Percentiles rank a stretch among this genome's conserved stretches.
phyloP scores from a whole-genome alignment of 2,329 filamentous ascomycete species.

The Bretziella fagacearum region DNA sequence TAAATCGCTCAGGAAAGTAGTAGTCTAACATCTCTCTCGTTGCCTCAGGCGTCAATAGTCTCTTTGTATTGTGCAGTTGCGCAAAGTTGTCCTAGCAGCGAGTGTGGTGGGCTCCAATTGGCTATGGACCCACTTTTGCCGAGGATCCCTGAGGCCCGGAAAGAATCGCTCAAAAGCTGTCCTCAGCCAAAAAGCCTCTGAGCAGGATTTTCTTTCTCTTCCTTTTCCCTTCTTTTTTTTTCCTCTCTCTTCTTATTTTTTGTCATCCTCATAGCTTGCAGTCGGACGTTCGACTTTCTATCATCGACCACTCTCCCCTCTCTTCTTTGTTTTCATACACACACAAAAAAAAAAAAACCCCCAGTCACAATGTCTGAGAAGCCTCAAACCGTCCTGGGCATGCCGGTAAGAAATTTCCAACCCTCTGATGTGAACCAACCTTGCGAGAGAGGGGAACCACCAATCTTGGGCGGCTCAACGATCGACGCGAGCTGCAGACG shows the following conservation, averaged over 20 bases:
- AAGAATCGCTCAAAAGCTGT: constrained; percentile 14
- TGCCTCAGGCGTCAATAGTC: constrained; percentile 4
- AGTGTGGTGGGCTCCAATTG: constrained; percentile 11
- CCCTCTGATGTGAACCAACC: not conserved
- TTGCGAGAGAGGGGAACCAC: no score
- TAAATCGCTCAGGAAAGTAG: no score
- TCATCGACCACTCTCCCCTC: constrained; percentile 15
- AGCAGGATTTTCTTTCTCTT: not conserved
- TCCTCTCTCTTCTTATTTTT: constrained; percentile 8
- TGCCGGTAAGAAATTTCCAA: constrained; percentile 13
- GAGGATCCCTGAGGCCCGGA: constrained; percentile 13
- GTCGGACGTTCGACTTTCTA: constrained; percentile 14
- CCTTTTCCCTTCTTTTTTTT: constrained; percentile 8
- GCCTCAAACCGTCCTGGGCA: constrained; percentile 14
- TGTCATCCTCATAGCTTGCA: constrained; percentile 11
- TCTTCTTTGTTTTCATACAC: constrained; percentile 12
- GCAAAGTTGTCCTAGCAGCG: not conserved
- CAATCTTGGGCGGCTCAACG: no score
- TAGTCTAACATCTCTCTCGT: not conserved
- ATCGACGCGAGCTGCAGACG: no score
- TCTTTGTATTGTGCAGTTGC: not conserved
- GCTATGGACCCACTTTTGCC: constrained; percentile 11
- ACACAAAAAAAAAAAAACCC: no score
- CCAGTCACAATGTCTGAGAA: constrained; percentile 15
- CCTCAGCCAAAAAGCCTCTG: constrained; percentile 7